A percentile compares a stretch with the other conserved stretches of the same genome.
Conservation (phyloP, 2,329 filamentous ascomycete genomes). For the Neocucurbitaria cava region DNA sequence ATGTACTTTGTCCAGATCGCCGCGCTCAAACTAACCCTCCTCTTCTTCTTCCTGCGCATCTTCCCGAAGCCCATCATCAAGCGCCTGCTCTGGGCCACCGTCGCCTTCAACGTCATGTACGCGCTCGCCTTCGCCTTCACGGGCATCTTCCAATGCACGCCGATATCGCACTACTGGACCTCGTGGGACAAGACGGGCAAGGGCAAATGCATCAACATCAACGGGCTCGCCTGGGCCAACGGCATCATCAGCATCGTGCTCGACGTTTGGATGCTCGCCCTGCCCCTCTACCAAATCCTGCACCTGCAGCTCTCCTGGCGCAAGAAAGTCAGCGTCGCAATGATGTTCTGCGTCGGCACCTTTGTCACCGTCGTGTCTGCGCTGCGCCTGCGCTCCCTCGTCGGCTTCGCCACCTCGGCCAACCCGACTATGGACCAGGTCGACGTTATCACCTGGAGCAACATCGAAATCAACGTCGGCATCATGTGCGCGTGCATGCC, state of each 20-base stretch:
- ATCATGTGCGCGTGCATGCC: constrained; percentile 57
- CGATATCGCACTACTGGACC: constrained; percentile 43
- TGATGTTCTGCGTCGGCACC: constrained; percentile 50
- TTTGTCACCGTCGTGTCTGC: constrained; percentile 55
- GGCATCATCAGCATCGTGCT: constrained; percentile 44
- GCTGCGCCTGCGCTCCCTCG: constrained; percentile 53
- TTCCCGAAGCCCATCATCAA: constrained; percentile 29
- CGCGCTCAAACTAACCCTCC: constrained; percentile 34
- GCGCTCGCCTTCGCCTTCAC: constrained; percentile 27
- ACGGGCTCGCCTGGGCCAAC: constrained; percentile 41
- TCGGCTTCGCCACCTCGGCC: constrained; percentile 50
- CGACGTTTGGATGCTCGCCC: constrained; percentile 41
- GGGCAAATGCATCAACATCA: constrained; percentile 47
- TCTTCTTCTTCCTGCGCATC: constrained; percentile 40
- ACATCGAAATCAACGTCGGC: constrained; percentile 53
- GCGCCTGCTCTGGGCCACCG: constrained; percentile 23
- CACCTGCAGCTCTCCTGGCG: constrained; percentile 40
- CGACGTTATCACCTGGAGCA: constrained; percentile 52
- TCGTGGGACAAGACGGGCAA: constrained; percentile 31
- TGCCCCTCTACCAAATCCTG: constrained; percentile 44
- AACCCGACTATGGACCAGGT: constrained; percentile 53
- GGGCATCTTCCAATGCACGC: constrained; percentile 42
- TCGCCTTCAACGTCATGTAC: constrained; percentile 32
- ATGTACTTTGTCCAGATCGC: constrained; percentile 44
- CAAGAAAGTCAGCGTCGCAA: constrained; percentile 46